Conservation (phyloP, 2,329 filamentous ascomycete genomes). For the Thelonectria discophora region DNA sequence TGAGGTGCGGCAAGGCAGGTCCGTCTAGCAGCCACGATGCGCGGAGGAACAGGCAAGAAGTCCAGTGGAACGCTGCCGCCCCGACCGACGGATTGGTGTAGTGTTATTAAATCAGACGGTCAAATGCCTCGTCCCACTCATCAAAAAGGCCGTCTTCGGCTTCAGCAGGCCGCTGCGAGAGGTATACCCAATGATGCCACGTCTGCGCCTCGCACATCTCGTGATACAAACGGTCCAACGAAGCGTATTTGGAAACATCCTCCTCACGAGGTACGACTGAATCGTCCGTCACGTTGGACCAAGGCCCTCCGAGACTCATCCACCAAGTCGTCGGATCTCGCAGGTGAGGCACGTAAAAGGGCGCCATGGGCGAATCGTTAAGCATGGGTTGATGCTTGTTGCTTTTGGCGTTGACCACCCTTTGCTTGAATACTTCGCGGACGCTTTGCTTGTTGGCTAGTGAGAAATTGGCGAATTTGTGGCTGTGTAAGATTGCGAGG, state of each 20-base stretch:
- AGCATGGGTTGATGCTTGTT: neutral
- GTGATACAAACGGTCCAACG: neutral
- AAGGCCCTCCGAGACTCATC: neutral
- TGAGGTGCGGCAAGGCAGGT: neutral
- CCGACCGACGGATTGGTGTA: constrained; percentile 1
- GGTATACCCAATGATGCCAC: constrained; percentile 10
- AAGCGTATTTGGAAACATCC: neutral
- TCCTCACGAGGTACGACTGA: too few relatives aligned
- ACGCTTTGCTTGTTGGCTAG: neutral
- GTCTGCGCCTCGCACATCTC: neutral
- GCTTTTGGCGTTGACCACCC: neutral
- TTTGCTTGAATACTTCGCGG: neutral
- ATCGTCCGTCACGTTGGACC: neutral
- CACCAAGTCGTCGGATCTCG: constrained; percentile 2
- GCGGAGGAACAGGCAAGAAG: constrained; percentile 1
- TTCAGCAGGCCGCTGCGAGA: neutral
- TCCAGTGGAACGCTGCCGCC: constrained; percentile 1
- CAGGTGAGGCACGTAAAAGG: neutral
- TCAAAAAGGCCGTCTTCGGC: neutral
- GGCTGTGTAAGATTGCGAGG: neutral
- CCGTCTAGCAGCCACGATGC: neutral
- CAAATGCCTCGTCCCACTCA: constrained; percentile 3
- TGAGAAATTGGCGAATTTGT: neutral
- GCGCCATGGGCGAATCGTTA: neutral
- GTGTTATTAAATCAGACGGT: neutral